A percentile compares a stretch with the other conserved stretches of the same genome.
Conservation (phyloP, 306 rosid species). For the Hippophae tibetana region DNA sequence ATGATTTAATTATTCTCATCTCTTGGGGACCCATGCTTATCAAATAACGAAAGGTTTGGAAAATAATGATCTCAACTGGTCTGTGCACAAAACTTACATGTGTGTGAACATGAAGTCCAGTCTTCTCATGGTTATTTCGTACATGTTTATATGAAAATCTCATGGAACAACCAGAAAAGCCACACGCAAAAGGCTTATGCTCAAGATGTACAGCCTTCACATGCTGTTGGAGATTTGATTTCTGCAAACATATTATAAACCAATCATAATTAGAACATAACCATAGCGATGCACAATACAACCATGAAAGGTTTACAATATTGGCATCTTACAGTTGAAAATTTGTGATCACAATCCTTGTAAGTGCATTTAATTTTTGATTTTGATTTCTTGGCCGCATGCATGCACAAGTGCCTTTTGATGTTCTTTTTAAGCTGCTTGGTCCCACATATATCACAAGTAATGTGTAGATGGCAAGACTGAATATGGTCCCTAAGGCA, state of each 20-base stretch:
- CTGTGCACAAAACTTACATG: slow-evolving; percentile 34
- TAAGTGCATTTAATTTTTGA: slow-evolving; percentile 38
- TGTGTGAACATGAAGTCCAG: slow-evolving; percentile 42
- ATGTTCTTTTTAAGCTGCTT: slow-evolving; percentile 69
- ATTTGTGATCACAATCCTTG: slow-evolving; percentile 40
- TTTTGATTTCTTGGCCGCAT: slow-evolving; percentile 27
- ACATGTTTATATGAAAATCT: slow-evolving; percentile 87
- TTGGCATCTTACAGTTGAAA: slow-evolving; percentile 53
- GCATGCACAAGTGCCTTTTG: slow-evolving; percentile 51
- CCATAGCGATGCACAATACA: background rate
- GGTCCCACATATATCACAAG: slow-evolving; percentile 55
- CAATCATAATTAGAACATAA: background rate
- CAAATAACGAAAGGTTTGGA: background rate
- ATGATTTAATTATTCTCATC: no score
- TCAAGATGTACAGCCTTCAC: slow-evolving; percentile 61
- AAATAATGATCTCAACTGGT: background rate
- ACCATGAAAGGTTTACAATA: background rate
- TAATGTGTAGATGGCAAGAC: slow-evolving; percentile 52
- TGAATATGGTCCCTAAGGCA: slow-evolving; percentile 59
- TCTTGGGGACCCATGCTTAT: background rate
- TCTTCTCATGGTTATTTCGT: slow-evolving; percentile 71
- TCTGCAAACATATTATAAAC: slow-evolving; percentile 28
- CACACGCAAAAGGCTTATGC: slow-evolving; percentile 49
- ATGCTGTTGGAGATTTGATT: slow-evolving; percentile 66
- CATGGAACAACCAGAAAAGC: slow-evolving; percentile 73